A percentile compares a stretch with the other conserved stretches of the same genome.
Evolutionary conservation across 306 rosid genomes (phyloP).

Genomic region (Rubus idaeus): DNA sequence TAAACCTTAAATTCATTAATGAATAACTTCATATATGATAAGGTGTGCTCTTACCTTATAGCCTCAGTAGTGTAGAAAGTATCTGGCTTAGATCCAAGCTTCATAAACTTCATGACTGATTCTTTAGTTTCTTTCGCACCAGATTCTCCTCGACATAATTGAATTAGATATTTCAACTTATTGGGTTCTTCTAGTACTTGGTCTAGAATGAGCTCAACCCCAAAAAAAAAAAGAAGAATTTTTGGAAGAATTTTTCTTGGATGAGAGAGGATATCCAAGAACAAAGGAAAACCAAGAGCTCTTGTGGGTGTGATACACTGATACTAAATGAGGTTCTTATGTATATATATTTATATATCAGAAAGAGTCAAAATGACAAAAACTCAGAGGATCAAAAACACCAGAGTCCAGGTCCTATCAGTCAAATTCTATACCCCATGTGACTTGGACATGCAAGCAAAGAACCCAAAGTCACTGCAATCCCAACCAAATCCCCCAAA

Average conservation of each 20-base stretch:
- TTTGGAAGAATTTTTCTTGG: slow-evolving; percentile 41
- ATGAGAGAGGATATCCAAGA: slow-evolving; percentile 52
- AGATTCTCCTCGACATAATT: slow-evolving; percentile 40
- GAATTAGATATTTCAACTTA: slow-evolving; percentile 21
- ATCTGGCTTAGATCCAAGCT: slow-evolving; percentile 97
- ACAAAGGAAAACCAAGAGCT: slow-evolving; percentile 51
- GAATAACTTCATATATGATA: not conserved
- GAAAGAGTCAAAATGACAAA: slow-evolving; percentile 50
- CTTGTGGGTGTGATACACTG: slow-evolving; percentile 31
- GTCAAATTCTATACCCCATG: slow-evolving; percentile 71
- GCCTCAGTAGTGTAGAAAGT: slow-evolving; percentile 82
- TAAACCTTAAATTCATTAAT: not conserved
- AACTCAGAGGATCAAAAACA: slow-evolving; percentile 55
- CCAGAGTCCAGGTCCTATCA: slow-evolving; percentile 63
- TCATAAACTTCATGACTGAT: slow-evolving; percentile 94
- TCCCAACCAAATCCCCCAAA: slow-evolving; percentile 41
- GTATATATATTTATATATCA: slow-evolving; percentile 7
- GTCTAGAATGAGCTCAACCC: slow-evolving; percentile 31
- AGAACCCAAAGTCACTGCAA: slow-evolving; percentile 40
- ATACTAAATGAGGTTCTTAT: slow-evolving; percentile 41
- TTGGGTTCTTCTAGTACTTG: slow-evolving; percentile 33
- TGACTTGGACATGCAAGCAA: slow-evolving; percentile 66
- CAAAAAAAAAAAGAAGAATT: slow-evolving; percentile 21
- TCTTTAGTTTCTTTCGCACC: slow-evolving; percentile 35
- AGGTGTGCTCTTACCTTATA: slow-evolving; percentile 50